Evolutionary conservation across 2,329 filamentous ascomycete genomes (phyloP), one percentile per base, ranked within the genome.

Genomic region (Pestalotiopsis sp.): DNA sequence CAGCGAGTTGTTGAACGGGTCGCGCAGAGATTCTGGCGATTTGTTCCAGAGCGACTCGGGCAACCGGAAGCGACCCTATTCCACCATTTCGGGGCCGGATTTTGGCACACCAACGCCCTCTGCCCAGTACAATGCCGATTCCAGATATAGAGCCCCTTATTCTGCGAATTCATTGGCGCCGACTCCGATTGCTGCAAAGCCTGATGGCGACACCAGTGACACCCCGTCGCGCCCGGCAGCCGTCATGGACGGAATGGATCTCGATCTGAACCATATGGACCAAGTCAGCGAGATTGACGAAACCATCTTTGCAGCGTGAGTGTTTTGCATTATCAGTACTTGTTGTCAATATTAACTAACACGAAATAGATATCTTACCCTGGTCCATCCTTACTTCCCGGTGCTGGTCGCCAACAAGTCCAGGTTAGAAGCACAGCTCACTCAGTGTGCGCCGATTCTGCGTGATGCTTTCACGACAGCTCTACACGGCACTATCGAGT

Each of bases 381-480:
- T 87, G 14, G 87, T 93, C 23, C 91, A 93, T 72, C 88, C 89
- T 14, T 87, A 87, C 3, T 90, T 92, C 68, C 91, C 91, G 0
- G 82, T 94, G 59, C 81, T 94, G 13, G 86, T 91, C 1, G 83
- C 83, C 65, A 88, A 81, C 66, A 90, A 87, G 73, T 78, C 80
- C 14, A 83, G 84, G n/a, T 78, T 92, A 11, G 85, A 88, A 68
- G 82, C 83, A 9, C 82, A 89, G 23, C 78, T 93, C 23, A 81
- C 82, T 3, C 84, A 86, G 60, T 90, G 88, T 71, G 86, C 89
- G 0, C 74, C 82, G 1, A 77, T 83, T 3, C 82, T 93, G 13
- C 86, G 89, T 70, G 86, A 88, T 68, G 91, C 90, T 0, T 93
- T 93, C 72, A 79, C 87, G 23, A 87, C 89, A 68, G 90, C 91